A percentile compares a stretch with the other conserved stretches of the same genome.
These are phyloP conservation scores for Diutina sp. DNA, from an alignment of 1,139 yeast genomes.

Conservation along the genomic window DNA sequence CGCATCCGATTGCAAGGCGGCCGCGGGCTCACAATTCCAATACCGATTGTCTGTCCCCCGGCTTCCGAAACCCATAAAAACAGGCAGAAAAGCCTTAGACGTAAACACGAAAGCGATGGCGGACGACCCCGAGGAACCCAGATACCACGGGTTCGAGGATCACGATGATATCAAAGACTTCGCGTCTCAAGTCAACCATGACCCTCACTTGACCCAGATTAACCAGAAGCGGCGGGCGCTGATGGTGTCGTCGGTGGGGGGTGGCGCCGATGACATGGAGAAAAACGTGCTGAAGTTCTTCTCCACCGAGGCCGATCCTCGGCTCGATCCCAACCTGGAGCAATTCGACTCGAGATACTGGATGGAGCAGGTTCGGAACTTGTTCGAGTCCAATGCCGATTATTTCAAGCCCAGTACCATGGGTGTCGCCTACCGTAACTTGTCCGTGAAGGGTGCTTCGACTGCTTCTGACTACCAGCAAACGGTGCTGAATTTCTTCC, in stretches of 20 bases:
- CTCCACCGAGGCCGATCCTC: slow-evolving; percentile 4
- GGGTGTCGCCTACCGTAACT: slow-evolving; percentile 57
- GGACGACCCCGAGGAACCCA: neutral
- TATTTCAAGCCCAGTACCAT: slow-evolving; percentile 54
- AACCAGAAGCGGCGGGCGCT: neutral
- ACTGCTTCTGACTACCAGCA: slow-evolving; percentile 72
- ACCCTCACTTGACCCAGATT: neutral
- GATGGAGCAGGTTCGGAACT: slow-evolving; percentile 55
- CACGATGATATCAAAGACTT: neutral
- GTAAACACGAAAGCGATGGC: neutral
- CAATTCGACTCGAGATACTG: slow-evolving; percentile 53
- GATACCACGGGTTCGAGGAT: neutral
- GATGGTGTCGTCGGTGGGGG: neutral
- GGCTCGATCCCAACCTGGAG: slow-evolving; percentile 26
- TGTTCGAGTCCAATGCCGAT: slow-evolving; percentile 46
- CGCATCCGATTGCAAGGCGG: neutral
- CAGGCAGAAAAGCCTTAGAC: neutral
- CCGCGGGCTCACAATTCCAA: neutral
- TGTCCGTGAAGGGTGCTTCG: slow-evolving; percentile 65
- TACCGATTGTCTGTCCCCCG: neutral
- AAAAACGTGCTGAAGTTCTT: neutral
- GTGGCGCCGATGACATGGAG: neutral
- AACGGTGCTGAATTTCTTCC: slow-evolving; percentile 41
- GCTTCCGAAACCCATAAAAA: neutral
- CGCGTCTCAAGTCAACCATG: neutral